Evolutionary conservation across 2,329 filamentous ascomycete species (phyloP), one percentile per base, ranked within the genome.

Genomic region (Cordyceps farinosa): DNA sequence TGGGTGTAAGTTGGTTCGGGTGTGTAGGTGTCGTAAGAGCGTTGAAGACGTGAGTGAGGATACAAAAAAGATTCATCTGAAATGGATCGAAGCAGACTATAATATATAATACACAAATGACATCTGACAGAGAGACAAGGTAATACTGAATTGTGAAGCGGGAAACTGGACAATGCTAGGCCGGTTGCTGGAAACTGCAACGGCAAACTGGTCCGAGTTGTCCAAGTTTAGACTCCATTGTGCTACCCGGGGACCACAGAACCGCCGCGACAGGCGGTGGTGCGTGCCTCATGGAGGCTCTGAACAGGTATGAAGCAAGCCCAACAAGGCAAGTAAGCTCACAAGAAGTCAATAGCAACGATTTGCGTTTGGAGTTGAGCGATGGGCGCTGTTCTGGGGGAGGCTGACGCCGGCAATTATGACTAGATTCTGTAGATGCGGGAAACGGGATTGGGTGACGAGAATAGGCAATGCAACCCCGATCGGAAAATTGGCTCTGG

Each of bases 41-140:
- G 42, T 48, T 42, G 42, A 32, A 34, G 29, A 52, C 36, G 47
- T 6, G 32, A 61, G n/a, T 15, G 40, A 38, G 47, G 40, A 36
- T 7, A 27, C 10, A 48, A 54, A 51, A 51, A 30, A 40, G 32
- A 38, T 36, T 29, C 1, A 7, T 36, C 30, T 22, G 8, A 38
- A 47, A 30, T 29, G 58, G 58, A 61, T 38, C 3, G 9, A 29
- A 30, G 48, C 15, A 47, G 58, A 54, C 30, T 60, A 54, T 53
- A 61, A 36, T 61, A 61, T 61, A 54, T 53, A 61, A 36, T 61
- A 61, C 54, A 61, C 38, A 47, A 11, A 54, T 15, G 30, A n/a
- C n/a, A 47, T 61, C 58, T 53, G 58, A 57, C 29, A 22, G 48
- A n/a, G 38, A 47, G 38, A 56, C 29, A 6, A 47, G 40, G 48